These are phyloP conservation scores for Elongisporangium prolatum DNA, from an alignment of 352 stramenopile genomes.

Conservation along the genomic window DNA sequence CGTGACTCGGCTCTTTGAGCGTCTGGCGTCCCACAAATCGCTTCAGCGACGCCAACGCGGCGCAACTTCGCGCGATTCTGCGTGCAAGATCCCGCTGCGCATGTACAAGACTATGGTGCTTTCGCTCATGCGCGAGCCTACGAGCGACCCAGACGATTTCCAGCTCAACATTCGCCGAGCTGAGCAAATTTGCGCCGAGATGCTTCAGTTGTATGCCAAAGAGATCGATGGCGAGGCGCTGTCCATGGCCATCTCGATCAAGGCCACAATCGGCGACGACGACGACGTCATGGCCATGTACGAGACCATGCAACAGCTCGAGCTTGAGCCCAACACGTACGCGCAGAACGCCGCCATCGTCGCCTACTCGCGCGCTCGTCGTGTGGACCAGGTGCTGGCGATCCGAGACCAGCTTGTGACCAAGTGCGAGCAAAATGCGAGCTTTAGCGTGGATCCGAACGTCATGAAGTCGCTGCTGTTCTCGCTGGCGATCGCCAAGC, in stretches of 20 bases:
- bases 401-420: slow-evolving; percentile 31
- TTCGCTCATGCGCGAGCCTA: slow-evolving; percentile 41
- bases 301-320: slow-evolving; percentile 61
- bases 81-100: slow-evolving; percentile 36
- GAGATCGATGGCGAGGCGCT: slow-evolving; percentile 58
- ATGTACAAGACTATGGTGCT: slow-evolving; percentile 69
- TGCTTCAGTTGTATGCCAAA: slow-evolving; percentile 52
- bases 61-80: slow-evolving; percentile 7
- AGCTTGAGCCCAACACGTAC: slow-evolving; percentile 65
- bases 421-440: slow-evolving; percentile 7
- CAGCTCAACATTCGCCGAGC: slow-evolving; percentile 39
- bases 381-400: slow-evolving; percentile 47
- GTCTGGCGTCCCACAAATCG: slow-evolving; percentile 34
- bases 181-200: slow-evolving; percentile 58
- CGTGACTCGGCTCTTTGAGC: slow-evolving; percentile 57
- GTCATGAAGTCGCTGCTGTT: slow-evolving; percentile 57
- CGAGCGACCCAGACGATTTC: slow-evolving; percentile 11
- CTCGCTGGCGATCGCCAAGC: slow-evolving; percentile 54
- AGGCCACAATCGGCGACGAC: slow-evolving; percentile 60
- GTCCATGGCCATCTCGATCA: slow-evolving; percentile 78
- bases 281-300: slow-evolving; percentile 74
- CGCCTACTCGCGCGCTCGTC: slow-evolving; percentile 57
- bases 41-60: slow-evolving; percentile 19
- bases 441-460: slow-evolving; percentile 35
- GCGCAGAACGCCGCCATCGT: slow-evolving; percentile 70